Base-by-base conservation (phyloP, 2,329 filamentous ascomycete species). In the Leptographium radiaticola region DNA sequence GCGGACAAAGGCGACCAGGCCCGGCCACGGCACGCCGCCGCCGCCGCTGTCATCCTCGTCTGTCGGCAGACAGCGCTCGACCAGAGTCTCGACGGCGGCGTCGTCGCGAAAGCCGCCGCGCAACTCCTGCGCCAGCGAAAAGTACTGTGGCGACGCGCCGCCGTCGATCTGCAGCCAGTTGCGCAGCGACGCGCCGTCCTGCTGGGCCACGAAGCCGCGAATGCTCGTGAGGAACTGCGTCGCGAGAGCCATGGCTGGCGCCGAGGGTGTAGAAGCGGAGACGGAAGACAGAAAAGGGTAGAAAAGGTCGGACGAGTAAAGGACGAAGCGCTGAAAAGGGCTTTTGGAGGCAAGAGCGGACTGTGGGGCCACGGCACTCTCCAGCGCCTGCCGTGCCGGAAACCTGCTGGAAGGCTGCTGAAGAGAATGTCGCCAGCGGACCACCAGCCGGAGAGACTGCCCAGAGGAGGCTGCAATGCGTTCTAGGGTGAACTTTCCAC, bases 1-100 rank as follows among this genome's bases (percentile, higher is more conserved):
- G 61, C 81, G 85, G 66, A 94, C 80, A 63, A 95, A 94, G 2
- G 81, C 77, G 50, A 85, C 74, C 65, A 95, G 89, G 1, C 85
- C 80, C 0, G 81, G 79, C 88, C 89, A 95, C 0, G 77, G 75
- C 9, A 83, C 77, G 44, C 77, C 81, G 58, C 79, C 75, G 1
- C 81, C 83, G 51, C 75, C 72, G 2, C 80, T 76, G 44, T 85
- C 76, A 52, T 84, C 77, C 9, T 83, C 79, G 56, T 83, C 75
- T 55, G 81, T 75, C 0, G 84, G 83, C 1, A 91, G 73, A 12
- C 77, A 71, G 47, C 74, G 75, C 55, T 83, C 80, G 58, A 88
- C 80, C 57, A 83, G 74, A 56, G 72, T 73, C 49, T 84, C 81
- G 48, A 89, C 71, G 16, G 76, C 75, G 13, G 77, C 70, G 8